These are phyloP conservation scores for Fusarium xyrophilum DNA, from an alignment of 2,329 filamentous ascomycete species.

Conservation along the genomic window DNA sequence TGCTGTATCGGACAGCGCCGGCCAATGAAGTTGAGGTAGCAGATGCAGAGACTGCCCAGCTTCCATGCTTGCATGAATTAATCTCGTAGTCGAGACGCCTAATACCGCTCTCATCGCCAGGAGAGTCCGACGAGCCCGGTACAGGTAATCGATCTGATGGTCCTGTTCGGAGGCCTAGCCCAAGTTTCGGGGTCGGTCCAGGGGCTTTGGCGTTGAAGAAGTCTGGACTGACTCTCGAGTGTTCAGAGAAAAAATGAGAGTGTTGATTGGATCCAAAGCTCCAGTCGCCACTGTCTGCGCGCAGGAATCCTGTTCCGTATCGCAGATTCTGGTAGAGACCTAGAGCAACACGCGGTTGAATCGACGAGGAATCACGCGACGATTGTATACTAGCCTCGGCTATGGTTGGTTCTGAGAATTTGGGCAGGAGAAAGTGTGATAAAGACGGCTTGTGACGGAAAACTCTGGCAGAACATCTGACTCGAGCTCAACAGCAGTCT, in stretches of 20 bases:
- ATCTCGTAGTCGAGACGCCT: conserved; percentile 47
- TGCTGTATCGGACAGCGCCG: conserved; percentile 46
- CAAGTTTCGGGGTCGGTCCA: conserved; percentile 48
- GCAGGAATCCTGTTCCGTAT: conserved; percentile 48
- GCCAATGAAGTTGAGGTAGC: conserved; percentile 41
- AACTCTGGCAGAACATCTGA: conserved; percentile 49
- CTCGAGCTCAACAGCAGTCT: conserved; percentile 37
- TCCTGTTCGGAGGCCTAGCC: conserved; percentile 50
- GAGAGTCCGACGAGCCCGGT: conserved; percentile 17
- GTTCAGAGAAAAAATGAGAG: conserved; percentile 45
- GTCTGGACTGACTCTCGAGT: conserved; percentile 43
- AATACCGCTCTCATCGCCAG: conserved; percentile 45
- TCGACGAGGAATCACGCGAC: conserved; percentile 24
- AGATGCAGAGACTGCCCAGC: conserved; percentile 52
- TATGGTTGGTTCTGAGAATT: conserved; percentile 43
- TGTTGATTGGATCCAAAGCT: conserved; percentile 38
- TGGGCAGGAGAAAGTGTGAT: conserved; percentile 44
- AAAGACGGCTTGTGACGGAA: conserved; percentile 48
- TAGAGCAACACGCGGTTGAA: conserved; percentile 42
- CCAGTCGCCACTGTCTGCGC: conserved; percentile 54
- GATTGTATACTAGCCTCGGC: conserved; percentile 48
- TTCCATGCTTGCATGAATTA: conserved; percentile 42
- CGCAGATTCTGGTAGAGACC: conserved; percentile 47
- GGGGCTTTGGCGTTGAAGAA: conserved; percentile 44
- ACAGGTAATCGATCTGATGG: conserved; percentile 18